Evolutionary conservation across 768 basidiomycete species (phyloP).

Genomic region (Exsudoporus frostii): DNA sequence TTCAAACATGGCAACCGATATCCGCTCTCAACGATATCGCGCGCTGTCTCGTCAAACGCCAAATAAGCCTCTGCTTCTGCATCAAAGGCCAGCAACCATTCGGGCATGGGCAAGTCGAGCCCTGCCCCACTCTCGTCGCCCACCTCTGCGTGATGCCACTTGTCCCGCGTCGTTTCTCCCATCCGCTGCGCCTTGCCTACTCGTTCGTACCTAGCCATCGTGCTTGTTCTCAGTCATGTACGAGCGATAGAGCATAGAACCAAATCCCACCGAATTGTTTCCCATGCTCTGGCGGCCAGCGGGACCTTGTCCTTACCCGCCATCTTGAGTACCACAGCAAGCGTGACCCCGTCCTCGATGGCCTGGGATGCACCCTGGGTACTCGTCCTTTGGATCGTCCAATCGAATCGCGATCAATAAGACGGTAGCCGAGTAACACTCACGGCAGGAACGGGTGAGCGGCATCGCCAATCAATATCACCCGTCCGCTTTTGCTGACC

Average conservation of each 20-base stretch:
- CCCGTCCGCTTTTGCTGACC: slow-evolving; percentile 28
- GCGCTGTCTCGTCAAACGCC: slow-evolving; percentile 18
- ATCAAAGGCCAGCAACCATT: slow-evolving; percentile 29
- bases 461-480: slow-evolving; percentile 28
- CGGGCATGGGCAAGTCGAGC: slow-evolving; percentile 22
- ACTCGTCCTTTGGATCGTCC: slow-evolving; percentile 8
- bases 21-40: slow-evolving; percentile 23
- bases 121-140: slow-evolving; percentile 10
- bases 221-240: background rate
- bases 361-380: slow-evolving; percentile 40
- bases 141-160: slow-evolving; percentile 22
- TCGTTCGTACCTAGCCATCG: slow-evolving; percentile 22
- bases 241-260: background rate
- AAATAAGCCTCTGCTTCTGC: slow-evolving; percentile 26
- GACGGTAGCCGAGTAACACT: background rate
- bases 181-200: slow-evolving; percentile 16
- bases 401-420: background rate
- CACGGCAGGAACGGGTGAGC: slow-evolving; percentile 33
- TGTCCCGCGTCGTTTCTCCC: slow-evolving; percentile 26
- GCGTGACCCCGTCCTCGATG: slow-evolving; percentile 38
- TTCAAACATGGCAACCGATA: slow-evolving; percentile 17
- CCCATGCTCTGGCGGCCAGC: slow-evolving; percentile 12
- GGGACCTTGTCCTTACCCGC: background rate
- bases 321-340: slow-evolving; percentile 28
- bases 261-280: slow-evolving; percentile 10